A percentile compares a stretch with the other conserved stretches of the same genome.
phyloP scores from a whole-genome alignment of 108 stramenopile genomes.

The Nannochloropsis salina region DNA sequence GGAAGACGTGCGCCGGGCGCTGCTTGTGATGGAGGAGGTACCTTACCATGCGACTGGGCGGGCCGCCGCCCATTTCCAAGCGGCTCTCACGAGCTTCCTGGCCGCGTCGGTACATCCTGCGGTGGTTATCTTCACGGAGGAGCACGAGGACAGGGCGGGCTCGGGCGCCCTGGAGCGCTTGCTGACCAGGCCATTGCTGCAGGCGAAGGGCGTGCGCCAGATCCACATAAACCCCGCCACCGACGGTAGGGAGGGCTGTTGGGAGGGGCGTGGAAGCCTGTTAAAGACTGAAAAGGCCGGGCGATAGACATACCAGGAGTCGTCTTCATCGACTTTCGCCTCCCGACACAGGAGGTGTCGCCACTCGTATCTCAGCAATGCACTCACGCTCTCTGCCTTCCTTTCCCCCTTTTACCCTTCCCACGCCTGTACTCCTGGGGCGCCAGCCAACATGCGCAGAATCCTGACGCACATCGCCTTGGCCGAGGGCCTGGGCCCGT shows the following conservation, averaged over 20 bases:
- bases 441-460: neutral
- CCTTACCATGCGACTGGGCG: slow-evolving; percentile 15
- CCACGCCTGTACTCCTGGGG: too few relatives aligned
- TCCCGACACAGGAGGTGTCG: neutral
- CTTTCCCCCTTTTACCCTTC: too few relatives aligned
- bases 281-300: neutral
- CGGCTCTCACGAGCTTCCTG: neutral
- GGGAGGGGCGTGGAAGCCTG: neutral
- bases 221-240: neutral
- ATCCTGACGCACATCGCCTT: neutral
- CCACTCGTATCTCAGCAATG: too few relatives aligned
- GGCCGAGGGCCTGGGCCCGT: neutral
- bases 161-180: neutral
- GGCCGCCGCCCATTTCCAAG: neutral
- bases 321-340: neutral
- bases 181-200: neutral
- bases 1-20: neutral
- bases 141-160: neutral
- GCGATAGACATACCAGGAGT: neutral
- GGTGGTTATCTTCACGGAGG: neutral
- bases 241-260: neutral
- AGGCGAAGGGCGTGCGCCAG: neutral
- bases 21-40: neutral
- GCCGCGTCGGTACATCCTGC: neutral
- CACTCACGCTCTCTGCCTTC: too few relatives aligned